Conservation (phyloP, 176 grass and related monocot species). For the Tuctoria greenei region DNA sequence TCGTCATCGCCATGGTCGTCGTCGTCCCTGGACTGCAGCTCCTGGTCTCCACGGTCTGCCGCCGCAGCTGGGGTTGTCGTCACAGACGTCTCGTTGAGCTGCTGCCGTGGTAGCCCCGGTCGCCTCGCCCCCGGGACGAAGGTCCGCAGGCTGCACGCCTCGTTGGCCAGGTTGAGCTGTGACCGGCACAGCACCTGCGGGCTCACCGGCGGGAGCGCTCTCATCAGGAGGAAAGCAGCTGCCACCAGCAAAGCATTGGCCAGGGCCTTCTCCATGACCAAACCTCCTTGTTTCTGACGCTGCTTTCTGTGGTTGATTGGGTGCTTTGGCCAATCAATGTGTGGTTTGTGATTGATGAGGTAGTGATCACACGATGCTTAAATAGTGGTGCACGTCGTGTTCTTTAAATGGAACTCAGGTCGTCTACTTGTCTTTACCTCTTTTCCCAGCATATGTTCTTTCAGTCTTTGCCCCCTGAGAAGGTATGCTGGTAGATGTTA, state of each 20-base stretch:
- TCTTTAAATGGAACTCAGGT: not conserved
- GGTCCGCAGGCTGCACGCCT: slow-evolving; percentile 45
- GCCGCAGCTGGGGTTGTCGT: not conserved
- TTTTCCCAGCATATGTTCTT: not conserved
- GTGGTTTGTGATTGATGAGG: not conserved
- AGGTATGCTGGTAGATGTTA: slow-evolving; percentile 35
- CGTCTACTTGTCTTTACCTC: slow-evolving; percentile 32
- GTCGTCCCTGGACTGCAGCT: not conserved
- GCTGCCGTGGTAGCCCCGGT: not conserved
- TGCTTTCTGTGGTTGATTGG: not conserved
- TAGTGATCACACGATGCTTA: slow-evolving; percentile 25
- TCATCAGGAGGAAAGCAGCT: not conserved
- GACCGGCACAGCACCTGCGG: slow-evolving; percentile 58
- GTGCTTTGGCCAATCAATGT: not conserved
- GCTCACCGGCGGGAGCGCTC: not conserved
- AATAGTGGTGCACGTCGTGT: slow-evolving; percentile 6
- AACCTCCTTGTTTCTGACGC: not conserved
- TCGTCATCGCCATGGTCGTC: not conserved
- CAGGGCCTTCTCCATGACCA: slow-evolving; percentile 19
- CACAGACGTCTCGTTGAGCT: slow-evolving; percentile 44
- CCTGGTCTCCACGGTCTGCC: not conserved
- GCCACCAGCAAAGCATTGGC: not conserved
- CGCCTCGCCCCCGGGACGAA: slow-evolving; percentile 23
- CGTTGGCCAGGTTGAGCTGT: slow-evolving; percentile 61
- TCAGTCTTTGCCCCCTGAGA: not conserved